These are phyloP conservation scores for Globisporangium alternatum DNA, from an alignment of 352 stramenopile species.

Conservation along the genomic window DNA sequence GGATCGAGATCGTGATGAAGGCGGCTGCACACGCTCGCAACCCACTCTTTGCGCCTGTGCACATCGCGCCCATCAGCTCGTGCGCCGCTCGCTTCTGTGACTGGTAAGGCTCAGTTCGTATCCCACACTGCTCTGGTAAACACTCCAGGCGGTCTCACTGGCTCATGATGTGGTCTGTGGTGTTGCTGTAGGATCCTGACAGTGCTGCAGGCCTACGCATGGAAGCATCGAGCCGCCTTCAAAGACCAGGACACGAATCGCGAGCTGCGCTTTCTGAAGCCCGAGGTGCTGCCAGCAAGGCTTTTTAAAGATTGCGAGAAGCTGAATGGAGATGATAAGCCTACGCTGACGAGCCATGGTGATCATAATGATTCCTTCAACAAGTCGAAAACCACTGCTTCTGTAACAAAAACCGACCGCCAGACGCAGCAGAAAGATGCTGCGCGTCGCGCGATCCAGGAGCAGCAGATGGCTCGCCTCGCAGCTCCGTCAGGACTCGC, in stretches of 20 bases:
- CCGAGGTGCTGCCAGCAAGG: conserved; percentile 35
- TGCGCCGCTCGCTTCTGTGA: conserved; percentile 88
- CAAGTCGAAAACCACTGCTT: neutral
- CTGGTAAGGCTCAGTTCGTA: conserved; percentile 40
- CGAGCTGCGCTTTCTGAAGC: conserved; percentile 51
- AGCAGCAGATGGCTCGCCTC: conserved; percentile 74
- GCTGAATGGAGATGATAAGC: conserved; percentile 3
- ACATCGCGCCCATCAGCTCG: conserved; percentile 79
- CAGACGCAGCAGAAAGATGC: conserved; percentile 21
- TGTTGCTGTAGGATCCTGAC: conserved; percentile 42
- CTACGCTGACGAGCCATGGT: neutral
- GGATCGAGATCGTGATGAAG: conserved; percentile 27
- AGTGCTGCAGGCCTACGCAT: conserved; percentile 65
- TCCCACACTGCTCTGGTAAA: neutral
- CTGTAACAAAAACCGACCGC: neutral
- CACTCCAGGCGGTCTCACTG: neutral
- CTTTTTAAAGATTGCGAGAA: conserved; percentile 3
- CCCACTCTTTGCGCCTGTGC: conserved; percentile 52
- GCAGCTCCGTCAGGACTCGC: conserved; percentile 41
- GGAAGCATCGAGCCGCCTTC: conserved; percentile 43
- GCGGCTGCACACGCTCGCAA: conserved; percentile 58
- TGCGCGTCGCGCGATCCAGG: conserved; percentile 56
- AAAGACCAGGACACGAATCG: conserved; percentile 36
- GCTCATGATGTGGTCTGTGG: neutral
- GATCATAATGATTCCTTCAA: neutral